These are phyloP conservation scores for Botrytis paeoniae DNA, from an alignment of 2,329 filamentous ascomycete genomes.

Conservation along the genomic window DNA sequence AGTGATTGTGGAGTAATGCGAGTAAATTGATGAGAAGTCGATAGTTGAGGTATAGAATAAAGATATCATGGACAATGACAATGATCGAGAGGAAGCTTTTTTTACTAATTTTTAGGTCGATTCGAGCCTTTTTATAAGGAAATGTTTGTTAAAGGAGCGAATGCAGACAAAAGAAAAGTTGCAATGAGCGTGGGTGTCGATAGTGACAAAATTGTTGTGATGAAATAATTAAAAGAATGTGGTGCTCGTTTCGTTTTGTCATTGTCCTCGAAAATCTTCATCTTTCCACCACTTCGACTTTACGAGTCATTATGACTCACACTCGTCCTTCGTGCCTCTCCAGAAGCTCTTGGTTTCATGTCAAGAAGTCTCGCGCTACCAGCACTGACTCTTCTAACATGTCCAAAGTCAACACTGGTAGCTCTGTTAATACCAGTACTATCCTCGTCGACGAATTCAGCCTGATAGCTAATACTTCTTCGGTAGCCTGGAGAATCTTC, in stretches of 20 bases:
- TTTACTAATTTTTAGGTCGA: slow-evolving; percentile 1
- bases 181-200: slow-evolving; percentile 37
- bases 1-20: not conserved
- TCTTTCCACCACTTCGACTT: slow-evolving; percentile 2
- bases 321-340: slow-evolving; percentile 46
- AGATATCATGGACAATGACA: slow-evolving; percentile 14
- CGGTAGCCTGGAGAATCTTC: slow-evolving; percentile 23
- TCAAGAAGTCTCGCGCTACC: slow-evolving; percentile 75
- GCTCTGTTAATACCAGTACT: slow-evolving; percentile 54
- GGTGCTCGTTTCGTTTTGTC: slow-evolving; percentile 34
- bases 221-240: slow-evolving; percentile 35
- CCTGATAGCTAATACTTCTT: slow-evolving; percentile 25
- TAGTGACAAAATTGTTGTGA: slow-evolving; percentile 25
- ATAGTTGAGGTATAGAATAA: not conserved
- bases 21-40: not conserved
- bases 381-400: slow-evolving; percentile 70
- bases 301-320: slow-evolving; percentile 25
- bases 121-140: slow-evolving; percentile 28
- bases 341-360: slow-evolving; percentile 55
- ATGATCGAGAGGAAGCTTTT: slow-evolving; percentile 9
- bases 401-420: slow-evolving; percentile 63
- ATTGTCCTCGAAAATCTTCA: slow-evolving; percentile 21
- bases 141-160: slow-evolving; percentile 37
- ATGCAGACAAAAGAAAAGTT: slow-evolving; percentile 31
- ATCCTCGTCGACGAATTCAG: slow-evolving; percentile 24